phyloP scores from a whole-genome alignment of 805 yeast species.

The Suhomyces emberorum region DNA sequence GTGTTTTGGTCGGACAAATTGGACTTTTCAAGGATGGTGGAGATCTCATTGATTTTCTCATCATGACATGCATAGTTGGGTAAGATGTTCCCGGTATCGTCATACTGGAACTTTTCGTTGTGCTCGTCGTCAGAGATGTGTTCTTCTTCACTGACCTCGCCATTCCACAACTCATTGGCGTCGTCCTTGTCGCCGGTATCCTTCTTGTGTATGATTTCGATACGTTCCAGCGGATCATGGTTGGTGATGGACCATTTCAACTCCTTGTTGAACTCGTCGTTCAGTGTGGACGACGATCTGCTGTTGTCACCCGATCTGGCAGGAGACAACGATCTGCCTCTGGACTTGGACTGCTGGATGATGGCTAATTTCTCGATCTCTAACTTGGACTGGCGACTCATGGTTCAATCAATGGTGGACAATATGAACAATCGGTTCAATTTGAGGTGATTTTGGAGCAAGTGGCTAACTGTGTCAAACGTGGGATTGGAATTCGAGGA shows the following conservation, averaged over 20 bases:
- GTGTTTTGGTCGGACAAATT: slow-evolving; percentile 44
- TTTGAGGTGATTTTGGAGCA: too few species aligned
- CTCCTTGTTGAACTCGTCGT: slow-evolving; percentile 39
- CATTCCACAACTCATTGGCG: slow-evolving; percentile 18
- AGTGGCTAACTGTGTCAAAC: too few species aligned
- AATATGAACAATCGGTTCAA: too few species aligned
- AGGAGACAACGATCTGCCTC: slow-evolving; percentile 40
- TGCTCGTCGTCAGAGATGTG: slow-evolving; percentile 58
- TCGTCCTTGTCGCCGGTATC: slow-evolving; percentile 11
- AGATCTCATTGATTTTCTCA: slow-evolving; percentile 38
- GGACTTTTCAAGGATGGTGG: slow-evolving; percentile 35
- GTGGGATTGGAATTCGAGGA: too few species aligned
- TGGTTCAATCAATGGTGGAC: too few species aligned
- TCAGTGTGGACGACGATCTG: slow-evolving; percentile 34
- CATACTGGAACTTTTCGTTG: slow-evolving; percentile 54
- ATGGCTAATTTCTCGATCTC: slow-evolving; percentile 43
- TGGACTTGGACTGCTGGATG: slow-evolving; percentile 35
- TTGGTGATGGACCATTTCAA: slow-evolving; percentile 64
- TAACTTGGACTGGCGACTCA: slow-evolving; percentile 35
- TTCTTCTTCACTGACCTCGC: slow-evolving; percentile 55
- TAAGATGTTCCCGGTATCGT: slow-evolving; percentile 56
- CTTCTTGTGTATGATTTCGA: slow-evolving; percentile 5
- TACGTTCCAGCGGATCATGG: slow-evolving; percentile 71
- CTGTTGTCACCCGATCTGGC: slow-evolving; percentile 22
- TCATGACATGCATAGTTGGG: slow-evolving; percentile 54